Evolutionary conservation across 495 filamentous ascomycete species (phyloP).

Genomic region (Melanomma pulvis-pyrius): DNA sequence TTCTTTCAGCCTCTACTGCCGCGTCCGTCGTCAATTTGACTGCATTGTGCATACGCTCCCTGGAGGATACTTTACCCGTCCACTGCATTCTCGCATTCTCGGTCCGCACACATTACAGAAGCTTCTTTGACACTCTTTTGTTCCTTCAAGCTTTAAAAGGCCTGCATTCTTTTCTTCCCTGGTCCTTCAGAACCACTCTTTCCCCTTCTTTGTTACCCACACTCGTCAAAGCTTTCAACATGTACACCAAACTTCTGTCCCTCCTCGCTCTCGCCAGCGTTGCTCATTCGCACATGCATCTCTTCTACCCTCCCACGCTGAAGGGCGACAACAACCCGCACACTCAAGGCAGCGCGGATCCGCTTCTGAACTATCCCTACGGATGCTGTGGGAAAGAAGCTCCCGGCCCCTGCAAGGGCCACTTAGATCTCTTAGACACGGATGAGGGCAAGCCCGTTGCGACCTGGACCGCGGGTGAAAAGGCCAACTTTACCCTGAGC

Average conservation of each 20-base stretch:
- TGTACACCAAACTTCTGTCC: conserved; percentile 15
- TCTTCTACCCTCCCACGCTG: conserved; percentile 42
- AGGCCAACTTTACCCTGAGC: conserved; percentile 36
- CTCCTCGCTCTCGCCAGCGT: conserved; percentile 5
- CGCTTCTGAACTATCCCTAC: conserved; percentile 43
- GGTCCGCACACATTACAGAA: conserved; percentile 10
- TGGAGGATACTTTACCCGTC: background rate
- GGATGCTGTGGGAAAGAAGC: conserved; percentile 43
- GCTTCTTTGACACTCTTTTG: conserved; percentile 8
- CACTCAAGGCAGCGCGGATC: conserved; percentile 37
- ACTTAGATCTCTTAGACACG: conserved; percentile 43
- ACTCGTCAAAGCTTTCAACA: background rate
- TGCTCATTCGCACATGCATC: conserved; percentile 41
- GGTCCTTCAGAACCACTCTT: background rate
- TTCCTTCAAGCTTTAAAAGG: background rate
- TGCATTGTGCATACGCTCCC: conserved; percentile 2
- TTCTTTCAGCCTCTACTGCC: conserved; percentile 12
- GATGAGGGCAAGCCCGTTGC: conserved; percentile 41
- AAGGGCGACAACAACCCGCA: conserved; percentile 44
- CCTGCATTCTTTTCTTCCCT: background rate
- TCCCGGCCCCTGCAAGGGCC: conserved; percentile 40
- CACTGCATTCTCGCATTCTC: background rate
- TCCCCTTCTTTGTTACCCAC: background rate
- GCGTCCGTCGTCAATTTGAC: background rate
- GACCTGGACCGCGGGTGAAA: conserved; percentile 42